These are phyloP conservation scores for Citrus cavaleriei DNA, from an alignment of 345 rosid species.

Conservation along the genomic window DNA sequence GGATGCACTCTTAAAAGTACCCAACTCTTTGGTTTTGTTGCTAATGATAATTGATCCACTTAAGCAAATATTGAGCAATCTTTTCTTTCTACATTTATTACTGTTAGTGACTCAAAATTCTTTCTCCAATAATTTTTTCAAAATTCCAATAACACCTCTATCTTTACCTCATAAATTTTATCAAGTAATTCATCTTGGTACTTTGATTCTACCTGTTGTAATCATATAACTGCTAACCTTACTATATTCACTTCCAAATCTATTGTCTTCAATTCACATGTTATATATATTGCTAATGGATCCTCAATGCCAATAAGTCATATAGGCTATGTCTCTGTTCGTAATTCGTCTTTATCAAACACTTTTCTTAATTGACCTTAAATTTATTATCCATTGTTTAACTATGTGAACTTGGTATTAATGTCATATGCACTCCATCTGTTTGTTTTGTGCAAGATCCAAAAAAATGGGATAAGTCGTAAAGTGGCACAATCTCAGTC, in stretches of 20 bases:
- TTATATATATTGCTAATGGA: not conserved
- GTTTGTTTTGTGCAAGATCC: not conserved
- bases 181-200: not conserved
- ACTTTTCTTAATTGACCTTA: not conserved
- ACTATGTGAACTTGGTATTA: constrained; percentile 4
- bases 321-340: not conserved
- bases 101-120: no score
- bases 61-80: no score
- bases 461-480: not conserved
- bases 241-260: not conserved
- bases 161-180: not conserved
- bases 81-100: no score
- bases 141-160: not conserved
- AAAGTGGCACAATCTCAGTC: no score
- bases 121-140: no score
- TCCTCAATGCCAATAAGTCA: not conserved
- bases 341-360: not conserved
- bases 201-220: not conserved
- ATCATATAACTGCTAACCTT: not conserved
- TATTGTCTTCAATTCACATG: not conserved
- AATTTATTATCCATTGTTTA: constrained; percentile 4
- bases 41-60: no score
- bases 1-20: no score
- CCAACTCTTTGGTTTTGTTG: no score
- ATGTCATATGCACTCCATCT: not conserved